Evolutionary conservation across 352 stramenopile species (phyloP).

Genomic region (Globisporangium carolinianum): DNA sequence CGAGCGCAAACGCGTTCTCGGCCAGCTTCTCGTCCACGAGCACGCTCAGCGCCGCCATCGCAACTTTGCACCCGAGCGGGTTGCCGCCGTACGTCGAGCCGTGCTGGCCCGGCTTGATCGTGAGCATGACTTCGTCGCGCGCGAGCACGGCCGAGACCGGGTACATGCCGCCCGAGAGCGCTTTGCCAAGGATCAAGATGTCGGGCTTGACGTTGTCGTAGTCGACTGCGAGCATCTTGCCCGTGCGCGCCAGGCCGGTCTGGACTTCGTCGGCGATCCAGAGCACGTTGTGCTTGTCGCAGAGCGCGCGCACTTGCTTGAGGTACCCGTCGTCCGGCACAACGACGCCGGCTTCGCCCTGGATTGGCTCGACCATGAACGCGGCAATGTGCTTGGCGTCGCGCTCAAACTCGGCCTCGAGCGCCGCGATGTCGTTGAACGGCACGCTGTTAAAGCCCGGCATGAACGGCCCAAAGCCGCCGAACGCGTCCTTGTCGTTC

Average conservation of each 20-base stretch:
- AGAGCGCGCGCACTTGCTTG: slow-evolving; percentile 84
- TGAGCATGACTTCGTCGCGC: slow-evolving; percentile 97
- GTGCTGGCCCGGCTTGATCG: slow-evolving; percentile 96
- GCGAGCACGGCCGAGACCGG: slow-evolving; percentile 97
- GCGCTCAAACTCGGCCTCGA: slow-evolving; percentile 75
- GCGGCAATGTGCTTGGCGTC: slow-evolving; percentile 91
- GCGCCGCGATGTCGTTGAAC: slow-evolving; percentile 92
- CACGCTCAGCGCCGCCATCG: slow-evolving; percentile 91
- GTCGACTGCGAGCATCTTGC: slow-evolving; percentile 94
- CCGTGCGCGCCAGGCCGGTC: slow-evolving; percentile 94
- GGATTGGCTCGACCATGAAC: slow-evolving; percentile 99
- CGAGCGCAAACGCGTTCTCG: slow-evolving; percentile 91
- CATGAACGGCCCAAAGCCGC: slow-evolving; percentile 97
- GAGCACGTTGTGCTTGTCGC: slow-evolving; percentile 97
- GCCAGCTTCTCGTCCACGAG: slow-evolving; percentile 95
- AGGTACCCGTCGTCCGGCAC: slow-evolving; percentile 97
- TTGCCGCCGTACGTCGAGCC: slow-evolving; percentile 97
- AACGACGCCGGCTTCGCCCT: slow-evolving; percentile 98
- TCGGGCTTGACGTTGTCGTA: slow-evolving; percentile 97
- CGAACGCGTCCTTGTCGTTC: slow-evolving; percentile 84
- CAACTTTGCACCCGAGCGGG: slow-evolving; percentile 95
- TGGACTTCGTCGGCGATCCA: slow-evolving; percentile 99
- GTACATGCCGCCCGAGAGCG: slow-evolving; percentile 95
- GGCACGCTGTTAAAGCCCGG: slow-evolving; percentile 90
- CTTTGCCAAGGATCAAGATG: slow-evolving; percentile 95